These are phyloP conservation scores for Saccharomycopsis fibuligera DNA, from an alignment of 805 yeast genomes.

Conservation along the genomic window DNA sequence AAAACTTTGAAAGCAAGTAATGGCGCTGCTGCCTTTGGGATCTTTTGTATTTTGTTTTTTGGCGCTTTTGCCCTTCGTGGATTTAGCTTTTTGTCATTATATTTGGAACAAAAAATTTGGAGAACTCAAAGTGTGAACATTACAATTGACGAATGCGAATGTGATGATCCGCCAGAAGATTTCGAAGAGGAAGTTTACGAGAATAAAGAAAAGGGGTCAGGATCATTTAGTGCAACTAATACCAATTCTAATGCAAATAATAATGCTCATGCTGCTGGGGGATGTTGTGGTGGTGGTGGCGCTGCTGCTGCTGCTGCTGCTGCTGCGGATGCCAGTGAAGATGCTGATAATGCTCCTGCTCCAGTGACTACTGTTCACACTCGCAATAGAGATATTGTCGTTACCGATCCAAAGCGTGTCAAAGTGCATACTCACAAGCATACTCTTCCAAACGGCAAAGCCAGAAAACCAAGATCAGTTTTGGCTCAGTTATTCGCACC, in stretches of 20 bases:
- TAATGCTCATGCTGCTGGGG: neutral
- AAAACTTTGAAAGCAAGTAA: conserved; percentile 43
- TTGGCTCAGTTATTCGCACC: conserved; percentile 32
- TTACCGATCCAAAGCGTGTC: neutral
- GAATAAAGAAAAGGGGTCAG: too few relatives aligned
- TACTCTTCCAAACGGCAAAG: conserved; percentile 6
- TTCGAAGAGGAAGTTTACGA: conserved; percentile 3
- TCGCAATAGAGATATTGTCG: neutral
- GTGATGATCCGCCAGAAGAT: conserved; percentile 29
- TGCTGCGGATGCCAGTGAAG: neutral
- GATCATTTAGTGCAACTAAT: too few relatives aligned
- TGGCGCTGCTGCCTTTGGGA: conserved; percentile 66
- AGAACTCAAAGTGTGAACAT: conserved; percentile 30
- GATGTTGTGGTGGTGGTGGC: neutral
- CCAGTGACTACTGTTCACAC: too few relatives aligned
- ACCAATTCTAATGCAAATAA: neutral
- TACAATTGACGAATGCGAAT: conserved; percentile 27
- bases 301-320: neutral
- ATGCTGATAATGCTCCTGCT: neutral
- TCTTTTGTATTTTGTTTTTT: conserved; percentile 54
- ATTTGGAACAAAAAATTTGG: conserved; percentile 64
- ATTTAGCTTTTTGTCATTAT: conserved; percentile 50
- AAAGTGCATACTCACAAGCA: neutral
- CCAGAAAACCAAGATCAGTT: conserved; percentile 22
- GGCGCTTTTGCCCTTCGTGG: conserved; percentile 56